Evolutionary conservation across 1,139 yeast species (phyloP).

Genomic region (Taiozyma onychis): DNA sequence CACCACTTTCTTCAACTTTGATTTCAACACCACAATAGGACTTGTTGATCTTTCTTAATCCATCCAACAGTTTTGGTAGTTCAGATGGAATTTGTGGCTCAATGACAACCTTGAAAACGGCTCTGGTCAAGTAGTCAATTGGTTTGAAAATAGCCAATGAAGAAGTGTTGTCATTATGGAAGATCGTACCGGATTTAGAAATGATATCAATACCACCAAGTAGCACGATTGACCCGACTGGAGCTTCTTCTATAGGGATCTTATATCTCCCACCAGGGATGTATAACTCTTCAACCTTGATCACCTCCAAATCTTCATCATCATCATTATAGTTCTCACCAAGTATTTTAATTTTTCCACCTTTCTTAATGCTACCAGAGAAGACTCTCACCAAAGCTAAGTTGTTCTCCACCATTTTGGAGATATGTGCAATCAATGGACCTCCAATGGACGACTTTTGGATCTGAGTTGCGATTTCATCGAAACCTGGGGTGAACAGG

Average conservation of each 20-base stretch:
- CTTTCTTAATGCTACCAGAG: conserved; percentile 50
- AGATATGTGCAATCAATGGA: conserved; percentile 50
- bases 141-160: conserved; percentile 34
- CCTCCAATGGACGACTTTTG: conserved; percentile 26
- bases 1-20: conserved; percentile 86
- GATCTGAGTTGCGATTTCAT: conserved; percentile 12
- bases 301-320: conserved; percentile 43
- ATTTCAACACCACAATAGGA: conserved; percentile 62
- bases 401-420: conserved; percentile 48
- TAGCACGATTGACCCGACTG: conserved; percentile 63
- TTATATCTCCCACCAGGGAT: conserved; percentile 71
- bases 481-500: conserved; percentile 12
- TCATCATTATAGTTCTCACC: conserved; percentile 52
- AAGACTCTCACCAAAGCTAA: conserved; percentile 53
- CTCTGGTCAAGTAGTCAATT: conserved; percentile 40
- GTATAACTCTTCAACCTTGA: conserved; percentile 42
- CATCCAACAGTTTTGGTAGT: conserved; percentile 64
- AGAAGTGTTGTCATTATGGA: conserved; percentile 23
- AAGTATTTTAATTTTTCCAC: conserved; percentile 45
- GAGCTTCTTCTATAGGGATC: conserved; percentile 47
- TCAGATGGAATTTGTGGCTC: conserved; percentile 82
- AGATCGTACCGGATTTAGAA: conserved; percentile 58
- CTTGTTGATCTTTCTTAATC: conserved; percentile 55
- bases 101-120: conserved; percentile 76
- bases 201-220: conserved; percentile 52